A percentile compares a stretch with the other conserved stretches of the same genome.
Evolutionary conservation across 345 rosid species (phyloP).

Genomic region (Hypericum perforatum): DNA sequence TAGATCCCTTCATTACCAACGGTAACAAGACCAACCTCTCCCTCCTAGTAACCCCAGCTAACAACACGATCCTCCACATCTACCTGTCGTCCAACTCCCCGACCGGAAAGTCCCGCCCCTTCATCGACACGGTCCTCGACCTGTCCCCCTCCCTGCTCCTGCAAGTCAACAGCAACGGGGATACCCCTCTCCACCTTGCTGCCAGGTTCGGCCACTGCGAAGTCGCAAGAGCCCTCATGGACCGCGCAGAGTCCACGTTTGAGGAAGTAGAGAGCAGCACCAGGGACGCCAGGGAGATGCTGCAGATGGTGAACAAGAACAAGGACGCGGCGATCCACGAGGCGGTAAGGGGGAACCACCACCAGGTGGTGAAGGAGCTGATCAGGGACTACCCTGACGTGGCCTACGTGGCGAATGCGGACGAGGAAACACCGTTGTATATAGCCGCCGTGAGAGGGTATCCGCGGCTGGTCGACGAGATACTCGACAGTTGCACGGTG

Average conservation of each 20-base stretch:
- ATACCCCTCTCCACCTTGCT: conserved; percentile 11
- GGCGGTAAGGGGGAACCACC: conserved; percentile 10
- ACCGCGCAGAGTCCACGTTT: not conserved
- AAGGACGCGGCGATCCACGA: conserved; percentile 15
- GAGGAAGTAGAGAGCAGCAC: not conserved
- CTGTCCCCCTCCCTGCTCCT: not conserved
- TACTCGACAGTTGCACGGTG: not conserved
- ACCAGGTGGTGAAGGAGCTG: conserved; percentile 3
- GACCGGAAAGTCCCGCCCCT: not conserved
- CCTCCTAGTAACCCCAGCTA: conserved; percentile 1
- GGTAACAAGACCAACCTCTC: not conserved
- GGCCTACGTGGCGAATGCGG: not conserved
- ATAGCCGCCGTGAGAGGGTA: conserved; percentile 15
- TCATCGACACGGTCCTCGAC: not conserved
- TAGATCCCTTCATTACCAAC: not conserved
- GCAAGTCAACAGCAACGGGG: conserved; percentile 5
- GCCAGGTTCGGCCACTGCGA: not conserved
- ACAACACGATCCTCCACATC: conserved; percentile 12
- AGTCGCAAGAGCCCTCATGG: conserved; percentile 4
- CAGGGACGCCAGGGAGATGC: not conserved
- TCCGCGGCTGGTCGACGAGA: not conserved
- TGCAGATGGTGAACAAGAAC: not conserved
- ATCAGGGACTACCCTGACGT: conserved; percentile 7
- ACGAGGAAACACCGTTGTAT: conserved; percentile 11
- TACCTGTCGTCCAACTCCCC: not conserved